Evolutionary conservation across 345 rosid species (phyloP).

Genomic region (Moricandia arvensis): DNA sequence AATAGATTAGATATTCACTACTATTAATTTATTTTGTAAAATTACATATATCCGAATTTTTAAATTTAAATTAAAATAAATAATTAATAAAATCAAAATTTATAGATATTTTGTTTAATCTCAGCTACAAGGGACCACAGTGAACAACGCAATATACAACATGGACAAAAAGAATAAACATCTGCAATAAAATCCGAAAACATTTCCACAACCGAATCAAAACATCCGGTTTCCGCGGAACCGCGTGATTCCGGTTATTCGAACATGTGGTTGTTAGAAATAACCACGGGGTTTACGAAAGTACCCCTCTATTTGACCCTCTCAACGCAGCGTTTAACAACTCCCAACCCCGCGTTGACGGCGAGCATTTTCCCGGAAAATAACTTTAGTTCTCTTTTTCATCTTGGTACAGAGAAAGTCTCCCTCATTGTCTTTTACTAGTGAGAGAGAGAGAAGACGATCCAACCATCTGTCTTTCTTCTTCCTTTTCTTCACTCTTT

Average conservation of each 20-base stretch:
- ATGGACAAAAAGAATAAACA: too few relatives aligned
- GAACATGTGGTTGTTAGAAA: neutral
- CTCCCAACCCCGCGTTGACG: constrained; percentile 30
- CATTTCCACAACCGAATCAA: neutral
- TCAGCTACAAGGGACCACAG: too few relatives aligned
- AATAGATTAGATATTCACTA: too few relatives aligned
- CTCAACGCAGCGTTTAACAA: constrained; percentile 33
- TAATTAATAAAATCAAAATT: too few relatives aligned
- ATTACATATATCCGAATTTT: too few relatives aligned
- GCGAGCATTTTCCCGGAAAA: constrained; percentile 36
- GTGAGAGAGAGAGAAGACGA: constrained; percentile 15
- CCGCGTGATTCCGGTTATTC: constrained; percentile 24
- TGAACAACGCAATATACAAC: too few relatives aligned
- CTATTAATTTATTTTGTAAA: too few relatives aligned
- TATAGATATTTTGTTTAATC: too few relatives aligned
- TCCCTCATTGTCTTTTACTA: constrained; percentile 16
- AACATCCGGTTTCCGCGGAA: neutral
- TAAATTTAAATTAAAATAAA: too few relatives aligned
- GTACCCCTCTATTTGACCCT: constrained; percentile 29
- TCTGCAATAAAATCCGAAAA: neutral
- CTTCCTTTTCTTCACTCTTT: constrained; percentile 7
- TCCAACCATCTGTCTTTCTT: constrained; percentile 17
- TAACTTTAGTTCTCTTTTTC: neutral
- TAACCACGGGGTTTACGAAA: neutral
- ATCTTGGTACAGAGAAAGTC: neutral